A percentile compares a stretch with the other conserved stretches of the same genome.
These are phyloP conservation scores for Phytophthora syringae DNA, from an alignment of 352 stramenopile species.

Conservation along the genomic window DNA sequence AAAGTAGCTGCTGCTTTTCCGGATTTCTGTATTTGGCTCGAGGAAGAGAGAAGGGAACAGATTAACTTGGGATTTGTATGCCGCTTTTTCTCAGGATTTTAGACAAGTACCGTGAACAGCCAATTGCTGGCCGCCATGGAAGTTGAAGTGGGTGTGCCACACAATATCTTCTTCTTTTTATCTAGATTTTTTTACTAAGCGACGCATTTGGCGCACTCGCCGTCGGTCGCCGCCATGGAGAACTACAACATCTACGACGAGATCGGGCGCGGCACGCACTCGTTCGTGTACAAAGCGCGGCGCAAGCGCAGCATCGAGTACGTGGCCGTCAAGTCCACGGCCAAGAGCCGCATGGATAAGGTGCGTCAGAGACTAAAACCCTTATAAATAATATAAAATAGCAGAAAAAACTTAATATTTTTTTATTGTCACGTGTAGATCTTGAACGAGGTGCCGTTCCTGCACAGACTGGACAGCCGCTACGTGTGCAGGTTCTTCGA, in stretches of 20 bases:
- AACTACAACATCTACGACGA: slow-evolving; percentile 96
- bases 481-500: slow-evolving; percentile 94
- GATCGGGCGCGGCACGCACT: slow-evolving; percentile 91
- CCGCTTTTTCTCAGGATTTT: background rate
- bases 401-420: background rate
- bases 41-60: slow-evolving; percentile 21
- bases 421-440: slow-evolving; percentile 46
- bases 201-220: background rate
- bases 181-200: slow-evolving; percentile 5
- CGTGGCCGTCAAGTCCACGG: slow-evolving; percentile 93
- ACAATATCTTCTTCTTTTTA: slow-evolving; percentile 44
- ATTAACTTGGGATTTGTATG: slow-evolving; percentile 32
- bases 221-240: slow-evolving; percentile 67
- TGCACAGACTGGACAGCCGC: slow-evolving; percentile 87
- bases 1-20: slow-evolving; percentile 1
- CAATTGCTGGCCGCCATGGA: background rate
- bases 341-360: slow-evolving; percentile 93
- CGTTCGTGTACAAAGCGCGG: slow-evolving; percentile 92
- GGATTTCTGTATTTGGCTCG: slow-evolving; percentile 30
- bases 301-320: slow-evolving; percentile 94
- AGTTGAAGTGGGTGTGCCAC: slow-evolving; percentile 20
- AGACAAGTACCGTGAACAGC: slow-evolving; percentile 4
- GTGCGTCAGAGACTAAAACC: slow-evolving; percentile 39
- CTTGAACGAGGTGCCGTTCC: slow-evolving; percentile 87
- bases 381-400: background rate